phyloP scores from a whole-genome alignment of 2,329 filamentous ascomycete genomes.

The Monosporascus sp. region DNA sequence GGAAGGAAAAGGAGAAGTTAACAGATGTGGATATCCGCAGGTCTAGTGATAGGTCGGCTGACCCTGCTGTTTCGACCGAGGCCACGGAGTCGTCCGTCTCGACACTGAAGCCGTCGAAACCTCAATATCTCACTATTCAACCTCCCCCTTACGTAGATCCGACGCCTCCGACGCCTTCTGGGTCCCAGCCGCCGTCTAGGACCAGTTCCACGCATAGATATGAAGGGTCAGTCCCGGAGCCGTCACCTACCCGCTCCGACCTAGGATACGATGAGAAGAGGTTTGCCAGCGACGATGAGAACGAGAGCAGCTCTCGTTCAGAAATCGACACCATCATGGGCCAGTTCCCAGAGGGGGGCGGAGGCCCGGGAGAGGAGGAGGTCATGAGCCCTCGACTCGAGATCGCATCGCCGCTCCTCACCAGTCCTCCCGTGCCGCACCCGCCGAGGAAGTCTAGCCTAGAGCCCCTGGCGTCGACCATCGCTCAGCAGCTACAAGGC shows the following conservation, averaged over 20 bases:
- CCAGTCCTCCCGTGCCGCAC: constrained; percentile 58
- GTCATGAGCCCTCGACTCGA: constrained; percentile 90
- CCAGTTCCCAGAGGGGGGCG: constrained; percentile 75
- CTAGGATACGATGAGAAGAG: constrained; percentile 52
- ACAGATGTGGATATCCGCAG: background rate
- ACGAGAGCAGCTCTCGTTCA: constrained; percentile 65
- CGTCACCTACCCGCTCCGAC: constrained; percentile 51
- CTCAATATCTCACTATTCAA: constrained; percentile 44
- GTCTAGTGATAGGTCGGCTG: constrained; percentile 1
- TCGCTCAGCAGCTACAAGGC: constrained; percentile 43
- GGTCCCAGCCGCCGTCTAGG: constrained; percentile 54
- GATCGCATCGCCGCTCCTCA: constrained; percentile 71
- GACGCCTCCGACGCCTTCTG: constrained; percentile 50
- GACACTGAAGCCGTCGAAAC: constrained; percentile 42
- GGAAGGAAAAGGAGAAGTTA: too few relatives aligned
- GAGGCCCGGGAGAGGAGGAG: constrained; percentile 68
- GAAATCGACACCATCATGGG: constrained; percentile 99
- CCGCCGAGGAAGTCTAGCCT: constrained; percentile 84
- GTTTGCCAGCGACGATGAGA: constrained; percentile 55
- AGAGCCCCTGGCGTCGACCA: constrained; percentile 57
- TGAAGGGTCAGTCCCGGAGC: constrained; percentile 35
- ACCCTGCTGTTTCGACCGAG: constrained; percentile 6
- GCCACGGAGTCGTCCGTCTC: constrained; percentile 41
- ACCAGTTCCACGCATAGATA: constrained; percentile 51
- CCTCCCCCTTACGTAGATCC: constrained; percentile 49